A percentile compares a stretch with the other conserved stretches of the same genome.
Evolutionary conservation across 164 flowering plant genomes (phyloP).

Genomic region (Vitis rotundifolia): DNA sequence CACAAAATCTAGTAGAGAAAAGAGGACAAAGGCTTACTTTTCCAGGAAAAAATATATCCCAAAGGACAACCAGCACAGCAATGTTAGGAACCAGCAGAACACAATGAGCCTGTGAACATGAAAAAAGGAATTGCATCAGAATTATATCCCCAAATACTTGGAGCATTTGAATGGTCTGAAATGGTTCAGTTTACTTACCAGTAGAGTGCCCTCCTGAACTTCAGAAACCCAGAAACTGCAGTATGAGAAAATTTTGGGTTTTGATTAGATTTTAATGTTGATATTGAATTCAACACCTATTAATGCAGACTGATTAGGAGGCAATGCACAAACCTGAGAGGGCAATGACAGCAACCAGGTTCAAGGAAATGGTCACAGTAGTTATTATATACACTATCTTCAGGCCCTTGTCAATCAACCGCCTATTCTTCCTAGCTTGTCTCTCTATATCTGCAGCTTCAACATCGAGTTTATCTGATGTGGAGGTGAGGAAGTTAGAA

Average conservation of each 20-base stretch:
- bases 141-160: not conserved
- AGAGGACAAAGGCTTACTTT: conserved; percentile 40
- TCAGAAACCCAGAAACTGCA: conserved; percentile 62
- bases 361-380: conserved; percentile 40
- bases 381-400: conserved; percentile 58
- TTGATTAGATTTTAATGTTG: too few species aligned
- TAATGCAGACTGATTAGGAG: too few species aligned
- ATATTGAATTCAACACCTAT: too few species aligned
- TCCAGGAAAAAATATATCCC: conserved; percentile 71
- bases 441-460: conserved; percentile 54
- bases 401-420: conserved; percentile 51
- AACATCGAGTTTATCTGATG: conserved; percentile 47
- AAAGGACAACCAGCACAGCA: conserved; percentile 70
- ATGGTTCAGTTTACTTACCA: conserved; percentile 37
- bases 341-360: conserved; percentile 50
- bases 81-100: conserved; percentile 67
- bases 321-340: conserved; percentile 42
- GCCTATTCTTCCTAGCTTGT: conserved; percentile 64
- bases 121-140: conserved; percentile 8
- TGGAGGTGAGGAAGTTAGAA: conserved; percentile 48
- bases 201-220: conserved; percentile 28
- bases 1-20: not conserved
- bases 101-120: conserved; percentile 54
- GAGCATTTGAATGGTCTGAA: not conserved
- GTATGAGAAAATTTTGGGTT: not conserved